phyloP scores from a whole-genome alignment of 2,329 filamentous ascomycete species.

The Diaporthe citri region DNA sequence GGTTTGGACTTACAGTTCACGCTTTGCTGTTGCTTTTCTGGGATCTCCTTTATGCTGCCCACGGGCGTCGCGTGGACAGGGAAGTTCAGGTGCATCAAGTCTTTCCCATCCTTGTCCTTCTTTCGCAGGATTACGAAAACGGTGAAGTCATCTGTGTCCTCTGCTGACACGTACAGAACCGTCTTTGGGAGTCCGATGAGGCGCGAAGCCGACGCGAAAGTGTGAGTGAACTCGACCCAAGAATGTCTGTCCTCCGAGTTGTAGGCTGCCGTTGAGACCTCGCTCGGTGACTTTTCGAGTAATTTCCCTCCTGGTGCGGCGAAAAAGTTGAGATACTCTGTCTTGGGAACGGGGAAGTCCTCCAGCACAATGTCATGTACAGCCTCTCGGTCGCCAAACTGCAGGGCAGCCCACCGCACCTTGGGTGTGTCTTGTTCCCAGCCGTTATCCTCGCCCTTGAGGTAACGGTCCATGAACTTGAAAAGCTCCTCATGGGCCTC shows the following conservation, averaged over 20 bases:
- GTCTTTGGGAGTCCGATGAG: constrained; percentile 62
- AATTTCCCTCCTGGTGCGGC: constrained; percentile 36
- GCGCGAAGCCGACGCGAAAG: constrained; percentile 53
- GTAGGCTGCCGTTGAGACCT: constrained; percentile 44
- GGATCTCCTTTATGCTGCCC: constrained; percentile 46
- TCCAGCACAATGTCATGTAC: constrained; percentile 50
- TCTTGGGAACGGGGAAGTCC: constrained; percentile 52
- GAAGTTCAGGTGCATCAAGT: constrained; percentile 57
- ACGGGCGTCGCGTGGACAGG: constrained; percentile 49
- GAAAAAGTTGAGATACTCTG: constrained; percentile 50
- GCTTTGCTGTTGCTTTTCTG: constrained; percentile 52
- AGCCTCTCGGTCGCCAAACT: constrained; percentile 50
- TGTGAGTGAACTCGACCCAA: constrained; percentile 52
- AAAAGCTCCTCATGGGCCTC: constrained; percentile 52
- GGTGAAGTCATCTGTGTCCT: constrained; percentile 57
- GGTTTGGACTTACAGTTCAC: constrained; percentile 46
- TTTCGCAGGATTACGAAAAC: constrained; percentile 60
- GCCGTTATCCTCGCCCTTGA: constrained; percentile 57
- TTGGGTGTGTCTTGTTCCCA: constrained; percentile 59
- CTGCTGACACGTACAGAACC: constrained; percentile 58
- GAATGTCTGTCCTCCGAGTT: constrained; percentile 48
- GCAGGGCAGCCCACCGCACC: constrained; percentile 56
- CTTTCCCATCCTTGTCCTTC: constrained; percentile 55
- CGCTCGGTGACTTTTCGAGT: neutral
- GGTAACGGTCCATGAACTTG: constrained; percentile 58